A percentile compares a stretch with the other conserved stretches of the same genome.
Evolutionary conservation across 805 yeast species (phyloP).

Genomic region (Saccharomycopsis sp.): DNA sequence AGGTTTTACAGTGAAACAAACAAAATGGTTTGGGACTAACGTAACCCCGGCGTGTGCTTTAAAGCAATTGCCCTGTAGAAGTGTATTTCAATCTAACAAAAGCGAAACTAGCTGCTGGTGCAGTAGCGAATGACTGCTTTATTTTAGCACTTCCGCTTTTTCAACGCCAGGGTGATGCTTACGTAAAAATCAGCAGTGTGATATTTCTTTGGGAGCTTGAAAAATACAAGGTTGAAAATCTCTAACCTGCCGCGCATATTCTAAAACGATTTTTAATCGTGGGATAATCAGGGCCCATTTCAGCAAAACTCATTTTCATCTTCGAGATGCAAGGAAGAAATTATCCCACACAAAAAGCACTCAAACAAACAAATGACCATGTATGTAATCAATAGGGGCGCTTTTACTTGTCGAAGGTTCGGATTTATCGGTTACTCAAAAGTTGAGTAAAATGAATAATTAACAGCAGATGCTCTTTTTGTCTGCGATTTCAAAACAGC

Average conservation of each 20-base stretch:
- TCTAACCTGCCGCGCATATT: background rate
- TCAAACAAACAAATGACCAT: too few relatives aligned
- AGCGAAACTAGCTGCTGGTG: background rate
- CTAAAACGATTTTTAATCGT: background rate
- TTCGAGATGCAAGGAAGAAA: too few relatives aligned
- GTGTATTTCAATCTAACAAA: background rate
- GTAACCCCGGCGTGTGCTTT: background rate
- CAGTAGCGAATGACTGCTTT: background rate
- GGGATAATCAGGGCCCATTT: too few relatives aligned
- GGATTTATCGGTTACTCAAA: too few relatives aligned
- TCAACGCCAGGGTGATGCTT: background rate
- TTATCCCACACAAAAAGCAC: too few relatives aligned
- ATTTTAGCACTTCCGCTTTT: background rate
- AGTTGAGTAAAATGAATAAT: too few relatives aligned
- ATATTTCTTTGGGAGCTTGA: background rate
- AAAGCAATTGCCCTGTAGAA: too few relatives aligned
- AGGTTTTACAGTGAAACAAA: background rate
- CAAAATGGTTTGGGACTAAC: background rate
- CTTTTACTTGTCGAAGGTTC: too few relatives aligned
- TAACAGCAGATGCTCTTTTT: too few relatives aligned
- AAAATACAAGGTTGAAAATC: background rate
- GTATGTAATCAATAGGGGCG: too few relatives aligned
- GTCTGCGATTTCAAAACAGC: background rate
- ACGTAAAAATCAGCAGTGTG: background rate
- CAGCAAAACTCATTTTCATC: too few relatives aligned